phyloP scores from a whole-genome alignment of 352 stramenopile genomes.

The Phytophthora melonis region DNA sequence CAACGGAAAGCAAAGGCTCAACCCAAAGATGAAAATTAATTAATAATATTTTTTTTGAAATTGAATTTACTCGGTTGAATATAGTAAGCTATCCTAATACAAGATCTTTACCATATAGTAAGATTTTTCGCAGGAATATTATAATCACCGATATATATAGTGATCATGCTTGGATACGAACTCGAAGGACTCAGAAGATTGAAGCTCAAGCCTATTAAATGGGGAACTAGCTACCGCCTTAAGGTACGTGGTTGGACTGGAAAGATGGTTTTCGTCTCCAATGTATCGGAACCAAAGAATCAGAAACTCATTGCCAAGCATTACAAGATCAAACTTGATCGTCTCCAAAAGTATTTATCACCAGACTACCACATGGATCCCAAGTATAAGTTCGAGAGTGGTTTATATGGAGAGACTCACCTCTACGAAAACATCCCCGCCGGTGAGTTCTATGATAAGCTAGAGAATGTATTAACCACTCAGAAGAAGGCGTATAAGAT shows the following conservation, averaged over 20 bases:
- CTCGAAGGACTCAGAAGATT: conserved; percentile 16
- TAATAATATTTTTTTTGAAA: too few relatives aligned
- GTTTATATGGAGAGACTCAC: too few relatives aligned
- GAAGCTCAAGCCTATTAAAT: conserved; percentile 9
- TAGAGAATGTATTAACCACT: too few relatives aligned
- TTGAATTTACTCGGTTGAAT: too few relatives aligned
- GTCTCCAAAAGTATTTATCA: conserved; percentile 4
- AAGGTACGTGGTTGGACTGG: conserved; percentile 5
- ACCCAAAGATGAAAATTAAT: too few relatives aligned
- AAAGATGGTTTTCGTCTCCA: conserved; percentile 9
- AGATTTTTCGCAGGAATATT: too few relatives aligned
- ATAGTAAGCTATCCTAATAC: too few relatives aligned
- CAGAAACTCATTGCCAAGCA: conserved; percentile 2
- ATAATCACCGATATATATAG: too few relatives aligned
- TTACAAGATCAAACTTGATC: neutral
- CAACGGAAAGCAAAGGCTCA: neutral
- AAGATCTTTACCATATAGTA: too few relatives aligned
- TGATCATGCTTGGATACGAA: conserved; percentile 13
- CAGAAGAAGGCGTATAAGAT: too few relatives aligned
- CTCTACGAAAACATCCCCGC: too few relatives aligned
- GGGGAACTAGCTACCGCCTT: conserved; percentile 12
- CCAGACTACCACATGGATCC: neutral
- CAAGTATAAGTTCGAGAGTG: neutral
- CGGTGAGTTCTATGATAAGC: too few relatives aligned
- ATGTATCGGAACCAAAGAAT: conserved; percentile 6